phyloP scores from a whole-genome alignment of 2,329 filamentous ascomycete genomes.

The Ceratocystis destructans region DNA sequence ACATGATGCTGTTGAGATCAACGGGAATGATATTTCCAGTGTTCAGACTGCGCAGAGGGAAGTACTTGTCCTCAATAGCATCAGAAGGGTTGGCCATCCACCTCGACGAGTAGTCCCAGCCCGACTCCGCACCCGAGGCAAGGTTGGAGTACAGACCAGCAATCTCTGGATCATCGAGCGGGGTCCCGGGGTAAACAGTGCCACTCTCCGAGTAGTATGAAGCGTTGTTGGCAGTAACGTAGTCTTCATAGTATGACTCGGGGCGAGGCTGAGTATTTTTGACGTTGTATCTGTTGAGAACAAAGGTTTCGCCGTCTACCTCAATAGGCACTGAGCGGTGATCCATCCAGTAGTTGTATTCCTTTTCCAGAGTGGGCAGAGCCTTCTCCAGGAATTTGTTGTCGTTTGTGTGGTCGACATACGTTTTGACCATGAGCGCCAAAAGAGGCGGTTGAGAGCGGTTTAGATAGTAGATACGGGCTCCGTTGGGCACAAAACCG shows the following conservation, averaged over 20 bases:
- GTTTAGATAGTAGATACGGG: slow-evolving; percentile 54
- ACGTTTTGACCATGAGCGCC: slow-evolving; percentile 51
- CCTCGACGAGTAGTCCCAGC: slow-evolving; percentile 49
- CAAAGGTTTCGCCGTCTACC: slow-evolving; percentile 31
- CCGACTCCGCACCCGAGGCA: slow-evolving; percentile 51
- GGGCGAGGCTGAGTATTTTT: slow-evolving; percentile 52
- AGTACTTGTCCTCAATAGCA: slow-evolving; percentile 46
- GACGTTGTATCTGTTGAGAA: slow-evolving; percentile 46
- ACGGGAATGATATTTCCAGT: slow-evolving; percentile 45
- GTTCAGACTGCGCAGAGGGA: slow-evolving; percentile 52
- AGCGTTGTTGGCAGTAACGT: slow-evolving; percentile 47
- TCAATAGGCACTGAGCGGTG: slow-evolving; percentile 46
- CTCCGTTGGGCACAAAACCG: slow-evolving; percentile 55
- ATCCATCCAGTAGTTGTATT: slow-evolving; percentile 48
- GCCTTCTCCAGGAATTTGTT: slow-evolving; percentile 43
- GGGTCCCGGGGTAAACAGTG: slow-evolving; percentile 41
- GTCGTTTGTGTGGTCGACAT: slow-evolving; percentile 52
- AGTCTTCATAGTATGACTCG: slow-evolving; percentile 55
- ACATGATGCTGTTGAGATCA: slow-evolving; percentile 55
- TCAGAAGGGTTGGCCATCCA: slow-evolving; percentile 46
- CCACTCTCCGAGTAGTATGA: slow-evolving; percentile 48
- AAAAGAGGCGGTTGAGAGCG: slow-evolving; percentile 53
- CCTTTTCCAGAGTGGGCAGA: slow-evolving; percentile 47
- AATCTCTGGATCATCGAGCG: slow-evolving; percentile 40
- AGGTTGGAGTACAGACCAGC: slow-evolving; percentile 46